These are phyloP conservation scores for Alternaria consortialis DNA, from an alignment of 2,329 filamentous ascomycete species.

Conservation along the genomic window DNA sequence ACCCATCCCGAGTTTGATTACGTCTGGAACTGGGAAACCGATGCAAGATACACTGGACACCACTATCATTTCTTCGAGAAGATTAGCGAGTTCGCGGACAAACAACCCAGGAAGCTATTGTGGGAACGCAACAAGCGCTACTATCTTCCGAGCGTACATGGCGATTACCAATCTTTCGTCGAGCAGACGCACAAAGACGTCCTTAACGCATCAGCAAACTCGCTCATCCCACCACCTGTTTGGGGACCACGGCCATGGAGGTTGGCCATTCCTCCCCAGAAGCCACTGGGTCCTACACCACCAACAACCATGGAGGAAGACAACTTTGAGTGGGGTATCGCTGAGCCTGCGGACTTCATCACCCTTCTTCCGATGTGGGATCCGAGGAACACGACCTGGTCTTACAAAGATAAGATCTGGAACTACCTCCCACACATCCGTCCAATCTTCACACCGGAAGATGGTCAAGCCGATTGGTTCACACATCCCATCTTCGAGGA, in stretches of 20 bases:
- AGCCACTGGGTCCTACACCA: slow-evolving; percentile 78
- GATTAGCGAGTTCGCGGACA: slow-evolving; percentile 63
- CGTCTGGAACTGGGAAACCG: slow-evolving; percentile 87
- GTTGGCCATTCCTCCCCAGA: slow-evolving; percentile 66
- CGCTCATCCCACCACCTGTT: slow-evolving; percentile 66
- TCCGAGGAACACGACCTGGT: slow-evolving; percentile 85
- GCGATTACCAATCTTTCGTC: slow-evolving; percentile 58
- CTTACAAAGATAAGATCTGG: slow-evolving; percentile 60
- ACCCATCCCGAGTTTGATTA: slow-evolving; percentile 82
- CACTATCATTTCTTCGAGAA: slow-evolving; percentile 81
- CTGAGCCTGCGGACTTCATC: slow-evolving; percentile 90
- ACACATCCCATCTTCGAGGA: slow-evolving; percentile 58
- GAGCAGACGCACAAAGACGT: slow-evolving; percentile 55
- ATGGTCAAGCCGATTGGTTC: slow-evolving; percentile 67
- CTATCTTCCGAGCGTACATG: slow-evolving; percentile 64
- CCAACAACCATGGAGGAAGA: slow-evolving; percentile 79
- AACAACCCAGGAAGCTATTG: slow-evolving; percentile 65
- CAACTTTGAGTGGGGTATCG: slow-evolving; percentile 84
- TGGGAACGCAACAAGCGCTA: slow-evolving; percentile 67
- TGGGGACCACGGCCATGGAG: slow-evolving; percentile 84
- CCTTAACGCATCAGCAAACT: slow-evolving; percentile 49
- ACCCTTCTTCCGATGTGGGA: slow-evolving; percentile 93
- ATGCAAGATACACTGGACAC: slow-evolving; percentile 80
- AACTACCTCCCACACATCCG: slow-evolving; percentile 64
- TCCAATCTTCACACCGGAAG: slow-evolving; percentile 86